Percentiles rank a stretch among this genome's conserved stretches.
Evolutionary conservation across 345 rosid genomes (phyloP).

Genomic region (Balakata baccata): DNA sequence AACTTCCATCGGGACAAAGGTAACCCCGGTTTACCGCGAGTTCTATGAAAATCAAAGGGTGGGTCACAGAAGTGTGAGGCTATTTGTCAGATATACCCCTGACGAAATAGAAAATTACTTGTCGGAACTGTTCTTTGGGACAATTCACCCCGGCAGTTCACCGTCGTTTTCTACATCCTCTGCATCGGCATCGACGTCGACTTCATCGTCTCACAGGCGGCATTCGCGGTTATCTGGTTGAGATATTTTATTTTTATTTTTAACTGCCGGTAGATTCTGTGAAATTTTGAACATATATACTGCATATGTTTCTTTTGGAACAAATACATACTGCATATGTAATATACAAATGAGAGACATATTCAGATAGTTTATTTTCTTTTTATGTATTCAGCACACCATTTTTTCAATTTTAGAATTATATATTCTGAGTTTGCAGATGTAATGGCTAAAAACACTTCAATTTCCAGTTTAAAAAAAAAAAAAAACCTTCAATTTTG

Average conservation of each 20-base stretch:
- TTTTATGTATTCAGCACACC: no score
- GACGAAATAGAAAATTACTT: slow-evolving; percentile 35
- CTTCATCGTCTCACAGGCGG: slow-evolving; percentile 14
- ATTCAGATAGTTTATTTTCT: no score
- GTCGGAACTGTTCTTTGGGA: slow-evolving; percentile 27
- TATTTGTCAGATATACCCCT: slow-evolving; percentile 21
- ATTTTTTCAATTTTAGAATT: no score
- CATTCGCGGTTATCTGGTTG: not conserved
- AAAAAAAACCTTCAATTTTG: no score
- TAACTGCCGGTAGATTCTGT: not conserved
- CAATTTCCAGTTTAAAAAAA: no score
- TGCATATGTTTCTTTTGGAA: no score
- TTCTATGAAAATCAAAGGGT: slow-evolving; percentile 37
- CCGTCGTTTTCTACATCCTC: slow-evolving; percentile 11
- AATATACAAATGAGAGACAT: no score
- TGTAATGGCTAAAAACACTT: no score
- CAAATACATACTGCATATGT: no score
- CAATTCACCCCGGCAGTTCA: not conserved
- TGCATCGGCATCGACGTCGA: slow-evolving; percentile 20
- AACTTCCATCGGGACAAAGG: slow-evolving; percentile 36
- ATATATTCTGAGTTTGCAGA: no score
- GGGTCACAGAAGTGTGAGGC: not conserved
- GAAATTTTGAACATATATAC: not conserved
- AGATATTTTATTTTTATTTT: not conserved
- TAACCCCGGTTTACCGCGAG: slow-evolving; percentile 43